Evolutionary conservation across 2,329 filamentous ascomycete genomes (phyloP), one percentile per base, ranked within the genome.

Genomic region (Colletotrichum tofieldiae): DNA sequence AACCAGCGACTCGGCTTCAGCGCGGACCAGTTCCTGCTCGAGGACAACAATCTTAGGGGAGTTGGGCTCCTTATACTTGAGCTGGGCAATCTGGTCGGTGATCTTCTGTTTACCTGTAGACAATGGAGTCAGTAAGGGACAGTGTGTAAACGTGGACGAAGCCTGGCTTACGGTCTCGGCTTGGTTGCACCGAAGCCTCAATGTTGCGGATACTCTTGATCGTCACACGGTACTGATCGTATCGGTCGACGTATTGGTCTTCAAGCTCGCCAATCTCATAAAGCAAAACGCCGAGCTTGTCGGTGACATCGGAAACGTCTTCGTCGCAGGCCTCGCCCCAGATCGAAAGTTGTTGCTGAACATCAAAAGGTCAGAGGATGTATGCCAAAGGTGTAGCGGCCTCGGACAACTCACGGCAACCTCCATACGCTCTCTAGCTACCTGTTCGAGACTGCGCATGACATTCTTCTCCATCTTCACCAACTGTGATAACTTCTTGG

Each of bases 381-480:
- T 12, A 16, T 18, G 9, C 26, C 32, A 6, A 20, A 18, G 9
- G 7, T n/a, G 18, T 37, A 18, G 6, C 18, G 20, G 16, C 9
- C 12, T 26, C 32, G 26, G 5, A 49, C 20, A 29, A 89, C 94
- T 80, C 93, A 98, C 95, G 80, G 96, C 96, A 76, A 98, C 96
- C 79, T 98, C 96, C 95, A 98, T 98, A 78, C 96, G 92, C 88
- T 99, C 96, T 80, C 95, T 93, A 56, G 95, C 95, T 65, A 98
- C 96, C 61, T 94, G 89, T 82, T 99, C 96, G 89, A 98, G 92
- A 82, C 95, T 98, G 83, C 96, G 94, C 96, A 99, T 99, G 69
- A 98, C 94, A 82, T 99, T 98, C 92, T 99, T 99, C 87, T 99
- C 96, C 96, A 99, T 99, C 91, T 99, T 99, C 75, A 99, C 96